These are phyloP conservation scores for Nakazawaea molendinolei DNA, from an alignment of 805 yeast genomes.

Conservation along the genomic window DNA sequence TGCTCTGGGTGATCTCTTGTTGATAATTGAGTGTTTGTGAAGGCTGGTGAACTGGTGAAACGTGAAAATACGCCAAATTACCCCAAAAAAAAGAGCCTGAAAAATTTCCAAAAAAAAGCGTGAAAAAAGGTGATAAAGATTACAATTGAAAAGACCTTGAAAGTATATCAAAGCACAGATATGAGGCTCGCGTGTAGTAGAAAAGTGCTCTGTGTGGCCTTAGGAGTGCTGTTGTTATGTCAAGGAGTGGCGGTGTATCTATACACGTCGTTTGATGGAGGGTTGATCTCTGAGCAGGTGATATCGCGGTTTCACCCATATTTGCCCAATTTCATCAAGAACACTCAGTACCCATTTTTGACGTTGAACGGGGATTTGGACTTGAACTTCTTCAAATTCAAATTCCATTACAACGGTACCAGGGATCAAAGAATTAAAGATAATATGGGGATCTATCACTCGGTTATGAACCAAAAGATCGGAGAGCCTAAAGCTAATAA, in stretches of 20 bases:
- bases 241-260: constrained; percentile 1
- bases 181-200: not conserved
- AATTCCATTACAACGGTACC: constrained; percentile 11
- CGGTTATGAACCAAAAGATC: constrained; percentile 30
- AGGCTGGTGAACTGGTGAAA: no score
- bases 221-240: not conserved
- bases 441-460: constrained; percentile 33
- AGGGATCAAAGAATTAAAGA: constrained; percentile 26
- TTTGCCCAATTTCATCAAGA: constrained; percentile 6
- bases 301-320: constrained; percentile 8
- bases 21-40: no score
- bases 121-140: not conserved
- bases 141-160: not conserved
- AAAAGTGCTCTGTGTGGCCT: not conserved
- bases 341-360: constrained; percentile 6
- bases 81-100: no score
- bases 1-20: no score
- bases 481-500: constrained; percentile 40
- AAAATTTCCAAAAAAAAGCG: not conserved
- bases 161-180: no score
- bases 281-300: constrained; percentile 7
- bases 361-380: constrained; percentile 3
- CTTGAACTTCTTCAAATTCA: constrained; percentile 6
- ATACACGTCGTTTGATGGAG: not conserved
- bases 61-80: no score